phyloP scores from a whole-genome alignment of 2,329 filamentous ascomycete species.

The Arthrobotrys sinensis region DNA sequence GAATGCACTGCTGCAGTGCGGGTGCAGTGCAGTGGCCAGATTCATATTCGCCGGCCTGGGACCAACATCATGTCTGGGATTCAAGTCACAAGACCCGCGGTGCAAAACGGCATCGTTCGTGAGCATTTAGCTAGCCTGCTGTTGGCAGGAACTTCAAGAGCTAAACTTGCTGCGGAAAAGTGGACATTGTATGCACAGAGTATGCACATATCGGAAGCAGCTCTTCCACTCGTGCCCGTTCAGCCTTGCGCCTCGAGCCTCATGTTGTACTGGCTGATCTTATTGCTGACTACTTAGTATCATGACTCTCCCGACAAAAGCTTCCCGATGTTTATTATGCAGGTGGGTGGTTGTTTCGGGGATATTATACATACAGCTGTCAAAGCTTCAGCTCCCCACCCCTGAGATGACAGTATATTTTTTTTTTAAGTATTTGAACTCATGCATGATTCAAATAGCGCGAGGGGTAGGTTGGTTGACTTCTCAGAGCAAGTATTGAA shows the following conservation, averaged over 20 bases:
- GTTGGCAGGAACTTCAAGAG: not conserved
- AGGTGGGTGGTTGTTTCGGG: constrained; percentile 29
- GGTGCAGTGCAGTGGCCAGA: constrained; percentile 11
- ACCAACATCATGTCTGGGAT: constrained; percentile 39
- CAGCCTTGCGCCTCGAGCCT: constrained; percentile 58
- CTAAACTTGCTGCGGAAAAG: constrained; percentile 27
- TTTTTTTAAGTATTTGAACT: constrained; percentile 12
- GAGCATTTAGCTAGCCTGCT: constrained; percentile 11
- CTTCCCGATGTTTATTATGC: constrained; percentile 45
- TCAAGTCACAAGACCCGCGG: constrained; percentile 55
- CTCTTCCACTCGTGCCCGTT: constrained; percentile 15
- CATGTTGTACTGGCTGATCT: constrained; percentile 44
- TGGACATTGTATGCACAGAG: constrained; percentile 8
- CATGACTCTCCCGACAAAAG: constrained; percentile 38
- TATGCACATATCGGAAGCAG: constrained; percentile 18
- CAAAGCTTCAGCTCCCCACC: constrained; percentile 38
- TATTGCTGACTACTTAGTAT: constrained; percentile 46
- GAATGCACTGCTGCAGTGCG: constrained; percentile 9
- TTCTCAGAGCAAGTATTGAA: constrained; percentile 7
- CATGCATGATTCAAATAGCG: constrained; percentile 39
- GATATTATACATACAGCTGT: constrained; percentile 28
- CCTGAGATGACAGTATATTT: constrained; percentile 22
- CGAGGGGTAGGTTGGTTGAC: constrained; percentile 16
- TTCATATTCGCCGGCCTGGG: constrained; percentile 29
- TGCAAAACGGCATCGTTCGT: constrained; percentile 8